Conservation (phyloP, 257 asterid genomes). For the Solanum virginianum region DNA sequence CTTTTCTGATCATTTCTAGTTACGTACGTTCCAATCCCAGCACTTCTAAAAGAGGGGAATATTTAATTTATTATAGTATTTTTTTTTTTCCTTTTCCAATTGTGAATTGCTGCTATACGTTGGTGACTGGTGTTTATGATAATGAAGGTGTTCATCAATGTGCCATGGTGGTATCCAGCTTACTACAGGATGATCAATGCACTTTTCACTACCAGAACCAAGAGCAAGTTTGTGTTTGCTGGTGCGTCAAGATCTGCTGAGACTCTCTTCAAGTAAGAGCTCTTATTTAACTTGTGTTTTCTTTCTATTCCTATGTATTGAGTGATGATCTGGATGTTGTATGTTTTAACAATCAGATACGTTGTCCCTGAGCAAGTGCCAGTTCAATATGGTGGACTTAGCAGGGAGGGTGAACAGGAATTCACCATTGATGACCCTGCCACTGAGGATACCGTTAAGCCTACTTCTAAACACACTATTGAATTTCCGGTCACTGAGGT, state of each 20-base stretch:
- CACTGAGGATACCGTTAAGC: conserved; percentile 41
- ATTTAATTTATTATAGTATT: neutral
- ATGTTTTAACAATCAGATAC: conserved; percentile 23
- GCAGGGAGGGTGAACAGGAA: conserved; percentile 38
- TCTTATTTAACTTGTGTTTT: neutral
- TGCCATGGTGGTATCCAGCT: conserved; percentile 86
- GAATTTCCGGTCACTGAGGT: conserved; percentile 55
- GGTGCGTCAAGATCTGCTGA: conserved; percentile 63
- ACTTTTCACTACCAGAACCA: conserved; percentile 62
- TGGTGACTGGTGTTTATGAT: neutral
- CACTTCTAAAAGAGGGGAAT: neutral
- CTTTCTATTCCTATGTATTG: neutral
- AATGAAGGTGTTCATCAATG: conserved; percentile 61
- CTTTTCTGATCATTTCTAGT: neutral
- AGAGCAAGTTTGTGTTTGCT: conserved; percentile 82
- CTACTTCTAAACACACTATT: conserved; percentile 41
- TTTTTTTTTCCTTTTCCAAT: neutral
- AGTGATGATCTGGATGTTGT: neutral
- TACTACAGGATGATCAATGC: conserved; percentile 73
- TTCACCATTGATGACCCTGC: conserved; percentile 38
- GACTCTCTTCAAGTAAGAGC: conserved; percentile 55
- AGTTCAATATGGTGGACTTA: conserved; percentile 57
- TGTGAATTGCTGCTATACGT: neutral
- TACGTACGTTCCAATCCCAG: neutral
- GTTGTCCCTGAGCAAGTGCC: conserved; percentile 62